These are phyloP conservation scores for Fusarium sp. DNA, from an alignment of 2,329 filamentous ascomycete species.

Conservation along the genomic window DNA sequence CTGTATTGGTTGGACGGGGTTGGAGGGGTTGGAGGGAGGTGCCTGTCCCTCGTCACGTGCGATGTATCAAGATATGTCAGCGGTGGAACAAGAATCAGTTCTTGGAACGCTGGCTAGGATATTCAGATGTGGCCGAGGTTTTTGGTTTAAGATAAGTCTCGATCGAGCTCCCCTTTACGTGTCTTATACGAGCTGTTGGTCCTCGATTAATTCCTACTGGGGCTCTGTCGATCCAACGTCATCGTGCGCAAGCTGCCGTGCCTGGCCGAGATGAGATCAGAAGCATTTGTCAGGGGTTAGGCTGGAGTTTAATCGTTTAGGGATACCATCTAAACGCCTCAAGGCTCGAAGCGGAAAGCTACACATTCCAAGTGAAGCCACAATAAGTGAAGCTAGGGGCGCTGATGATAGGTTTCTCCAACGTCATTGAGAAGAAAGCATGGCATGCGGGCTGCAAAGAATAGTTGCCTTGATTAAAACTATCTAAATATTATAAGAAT, in stretches of 20 bases:
- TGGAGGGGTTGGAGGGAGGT: slow-evolving; percentile 10
- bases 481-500: too few relatives aligned
- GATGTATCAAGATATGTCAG: background rate
- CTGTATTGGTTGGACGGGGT: background rate
- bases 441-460: too few relatives aligned
- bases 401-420: background rate
- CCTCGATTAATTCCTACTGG: background rate
- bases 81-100: background rate
- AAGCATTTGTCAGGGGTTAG: slow-evolving; percentile 11
- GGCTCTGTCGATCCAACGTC: slow-evolving; percentile 25
- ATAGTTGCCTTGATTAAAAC: too few relatives aligned
- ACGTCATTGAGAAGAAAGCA: background rate
- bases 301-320: background rate
- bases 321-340: background rate
- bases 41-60: slow-evolving; percentile 25
- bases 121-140: background rate
- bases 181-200: background rate
- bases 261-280: slow-evolving; percentile 11
- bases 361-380: slow-evolving; percentile 3
- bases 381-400: background rate
- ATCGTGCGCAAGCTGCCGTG: slow-evolving; percentile 4
- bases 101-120: background rate
- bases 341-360: background rate
- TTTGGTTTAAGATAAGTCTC: background rate
- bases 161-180: background rate